A percentile compares a stretch with the other conserved stretches of the same genome.
Evolutionary conservation across 73 alveolate species (phyloP).

Genomic region (Paramecium bursaria): DNA sequence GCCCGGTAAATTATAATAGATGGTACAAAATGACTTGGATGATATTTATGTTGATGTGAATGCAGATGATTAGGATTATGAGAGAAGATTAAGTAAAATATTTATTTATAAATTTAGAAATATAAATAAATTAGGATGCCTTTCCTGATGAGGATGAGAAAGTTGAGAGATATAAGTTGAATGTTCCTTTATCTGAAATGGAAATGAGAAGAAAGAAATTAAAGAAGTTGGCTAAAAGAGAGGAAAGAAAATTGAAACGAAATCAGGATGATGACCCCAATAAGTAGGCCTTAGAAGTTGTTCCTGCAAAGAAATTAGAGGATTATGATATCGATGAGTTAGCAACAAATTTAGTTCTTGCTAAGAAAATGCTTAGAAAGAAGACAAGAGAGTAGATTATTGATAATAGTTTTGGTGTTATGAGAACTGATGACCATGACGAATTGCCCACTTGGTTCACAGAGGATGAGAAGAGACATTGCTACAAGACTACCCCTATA

Average conservation of each 20-base stretch:
- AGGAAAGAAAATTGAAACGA: constrained; percentile 68
- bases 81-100: constrained; percentile 37
- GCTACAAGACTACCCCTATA: constrained; percentile 81
- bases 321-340: constrained; percentile 93
- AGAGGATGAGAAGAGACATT: constrained; percentile 89
- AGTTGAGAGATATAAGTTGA: constrained; percentile 23
- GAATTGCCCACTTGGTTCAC: constrained; percentile 94
- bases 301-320: constrained; percentile 73
- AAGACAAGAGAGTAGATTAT: constrained; percentile 88
- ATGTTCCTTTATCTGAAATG: constrained; percentile 69
- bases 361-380: constrained; percentile 94
- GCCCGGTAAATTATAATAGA: no score
- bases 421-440: constrained; percentile 90
- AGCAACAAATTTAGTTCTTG: constrained; percentile 97
- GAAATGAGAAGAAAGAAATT: constrained; percentile 69
- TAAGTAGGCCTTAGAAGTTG: constrained; percentile 75
- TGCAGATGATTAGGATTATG: no score
- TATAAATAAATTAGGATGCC: background rate
- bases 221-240: constrained; percentile 52
- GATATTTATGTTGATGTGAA: no score
- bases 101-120: background rate
- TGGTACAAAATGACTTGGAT: no score
- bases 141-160: constrained; percentile 43
- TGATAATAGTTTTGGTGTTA: constrained; percentile 88
- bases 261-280: constrained; percentile 69